Percentiles rank a stretch among this genome's conserved stretches.
Evolutionary conservation across 176 grass and related monocot species (phyloP).

Genomic region (Eragrostis curvula): DNA sequence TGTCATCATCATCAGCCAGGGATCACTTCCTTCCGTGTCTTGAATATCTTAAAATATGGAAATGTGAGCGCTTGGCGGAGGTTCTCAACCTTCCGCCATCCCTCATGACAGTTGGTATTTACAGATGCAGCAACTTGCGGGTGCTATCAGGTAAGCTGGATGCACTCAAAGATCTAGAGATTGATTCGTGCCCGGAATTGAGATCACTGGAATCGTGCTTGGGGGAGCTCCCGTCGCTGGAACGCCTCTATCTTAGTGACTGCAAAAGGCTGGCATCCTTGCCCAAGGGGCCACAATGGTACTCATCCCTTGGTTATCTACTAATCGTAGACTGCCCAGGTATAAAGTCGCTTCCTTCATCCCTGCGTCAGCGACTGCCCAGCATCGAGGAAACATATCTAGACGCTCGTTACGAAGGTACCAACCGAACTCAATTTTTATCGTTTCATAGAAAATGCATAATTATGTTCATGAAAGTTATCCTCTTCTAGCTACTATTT

Average conservation of each 20-base stretch:
- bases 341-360: constrained; percentile 10
- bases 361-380: not conserved
- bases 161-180: too few species aligned
- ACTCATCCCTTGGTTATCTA: not conserved
- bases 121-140: too few species aligned
- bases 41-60: accelerated
- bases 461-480: too few species aligned
- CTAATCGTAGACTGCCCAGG: accelerated
- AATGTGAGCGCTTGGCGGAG: not conserved
- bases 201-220: not conserved
- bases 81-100: not conserved
- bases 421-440: not conserved
- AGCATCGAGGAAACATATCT: accelerated
- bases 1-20: too few species aligned
- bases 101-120: not conserved
- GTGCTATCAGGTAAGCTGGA: too few species aligned
- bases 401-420: not conserved
- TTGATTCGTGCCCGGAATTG: not conserved
- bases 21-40: not conserved
- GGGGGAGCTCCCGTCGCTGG: not conserved
- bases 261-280: not conserved
- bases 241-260: accelerated
- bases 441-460: too few species aligned
- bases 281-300: not conserved
- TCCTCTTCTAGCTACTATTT: too few species aligned